phyloP scores from a whole-genome alignment of 2,329 filamentous ascomycete genomes.

The Verticillium longisporum region DNA sequence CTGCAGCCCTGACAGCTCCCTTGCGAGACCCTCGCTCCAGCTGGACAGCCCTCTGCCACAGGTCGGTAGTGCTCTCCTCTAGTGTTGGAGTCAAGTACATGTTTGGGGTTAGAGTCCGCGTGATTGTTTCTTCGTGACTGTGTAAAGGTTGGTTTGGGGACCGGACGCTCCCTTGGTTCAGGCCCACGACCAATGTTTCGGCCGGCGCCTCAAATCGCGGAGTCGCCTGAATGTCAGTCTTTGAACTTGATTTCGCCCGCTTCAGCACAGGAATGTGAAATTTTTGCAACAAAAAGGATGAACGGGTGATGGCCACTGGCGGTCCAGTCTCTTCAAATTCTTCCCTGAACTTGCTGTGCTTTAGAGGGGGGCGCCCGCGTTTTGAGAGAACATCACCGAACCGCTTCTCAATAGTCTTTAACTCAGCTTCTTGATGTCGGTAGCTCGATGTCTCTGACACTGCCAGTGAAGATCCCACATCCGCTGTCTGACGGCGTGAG shows the following conservation, averaged over 20 bases:
- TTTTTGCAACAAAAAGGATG: slow-evolving; percentile 24
- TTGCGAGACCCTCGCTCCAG: slow-evolving; percentile 13
- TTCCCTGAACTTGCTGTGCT: slow-evolving; percentile 33
- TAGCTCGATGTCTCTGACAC: slow-evolving; percentile 30
- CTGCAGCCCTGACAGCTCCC: neutral
- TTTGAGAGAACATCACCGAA: slow-evolving; percentile 26
- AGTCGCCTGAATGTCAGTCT: neutral
- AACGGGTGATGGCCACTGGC: slow-evolving; percentile 10
- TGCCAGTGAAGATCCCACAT: slow-evolving; percentile 8
- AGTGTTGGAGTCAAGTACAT: neutral
- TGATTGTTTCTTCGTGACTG: neutral
- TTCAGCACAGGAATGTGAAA: slow-evolving; percentile 26
- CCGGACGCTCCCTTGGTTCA: neutral
- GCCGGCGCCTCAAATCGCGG: neutral
- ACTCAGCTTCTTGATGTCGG: slow-evolving; percentile 28
- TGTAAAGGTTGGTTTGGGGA: neutral
- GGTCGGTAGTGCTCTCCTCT: slow-evolving; percentile 15
- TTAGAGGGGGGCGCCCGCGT: slow-evolving; percentile 18
- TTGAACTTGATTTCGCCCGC: slow-evolving; percentile 13
- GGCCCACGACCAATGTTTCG: slow-evolving; percentile 3
- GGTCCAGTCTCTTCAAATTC: slow-evolving; percentile 22
- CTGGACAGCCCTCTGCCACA: slow-evolving; percentile 20
- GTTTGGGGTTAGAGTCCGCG: neutral
- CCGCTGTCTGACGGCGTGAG: neutral
- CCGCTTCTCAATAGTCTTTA: slow-evolving; percentile 30